Conservation (phyloP, 805 yeast species). For the Pichia scutulata region DNA sequence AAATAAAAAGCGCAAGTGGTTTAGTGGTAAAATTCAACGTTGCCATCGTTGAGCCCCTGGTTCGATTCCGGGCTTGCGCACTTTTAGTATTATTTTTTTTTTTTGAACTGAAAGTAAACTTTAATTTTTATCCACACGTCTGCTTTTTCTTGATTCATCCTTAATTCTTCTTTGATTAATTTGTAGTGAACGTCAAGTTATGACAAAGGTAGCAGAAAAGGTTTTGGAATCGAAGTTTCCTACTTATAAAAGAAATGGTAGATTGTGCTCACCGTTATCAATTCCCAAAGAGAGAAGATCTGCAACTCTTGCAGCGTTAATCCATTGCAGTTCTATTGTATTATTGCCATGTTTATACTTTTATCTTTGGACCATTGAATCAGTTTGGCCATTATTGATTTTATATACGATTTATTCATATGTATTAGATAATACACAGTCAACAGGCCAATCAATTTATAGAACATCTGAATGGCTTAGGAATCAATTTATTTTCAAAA, state of each 20-base stretch:
- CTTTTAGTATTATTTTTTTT: no score
- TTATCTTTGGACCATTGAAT: conserved; percentile 41
- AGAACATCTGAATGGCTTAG: conserved; percentile 54
- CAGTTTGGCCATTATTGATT: conserved; percentile 54
- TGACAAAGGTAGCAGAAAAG: background rate
- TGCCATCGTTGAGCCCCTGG: conserved; percentile 26
- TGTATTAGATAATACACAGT: conserved; percentile 55
- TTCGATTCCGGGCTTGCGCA: conserved; percentile 26
- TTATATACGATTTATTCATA: conserved; percentile 58
- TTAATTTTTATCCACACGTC: no score
- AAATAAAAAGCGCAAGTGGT: conserved; percentile 18
- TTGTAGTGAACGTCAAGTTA: background rate
- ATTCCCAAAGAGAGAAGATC: conserved; percentile 48
- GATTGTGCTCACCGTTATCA: conserved; percentile 33
- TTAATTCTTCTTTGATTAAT: no score
- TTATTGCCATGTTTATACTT: conserved; percentile 47
- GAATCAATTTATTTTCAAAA: conserved; percentile 52
- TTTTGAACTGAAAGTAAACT: background rate
- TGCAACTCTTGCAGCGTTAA: conserved; percentile 60
- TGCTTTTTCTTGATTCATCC: no score
- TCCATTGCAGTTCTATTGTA: conserved; percentile 71
- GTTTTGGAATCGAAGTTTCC: background rate
- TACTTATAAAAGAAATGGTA: conserved; percentile 9
- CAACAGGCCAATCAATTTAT: conserved; percentile 60
- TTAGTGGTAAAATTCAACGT: conserved; percentile 24